Percentiles rank a stretch among this genome's conserved stretches.
Evolutionary conservation across 1,284 basidiomycete genomes (phyloP).

Genomic region (Waitea zeae): DNA sequence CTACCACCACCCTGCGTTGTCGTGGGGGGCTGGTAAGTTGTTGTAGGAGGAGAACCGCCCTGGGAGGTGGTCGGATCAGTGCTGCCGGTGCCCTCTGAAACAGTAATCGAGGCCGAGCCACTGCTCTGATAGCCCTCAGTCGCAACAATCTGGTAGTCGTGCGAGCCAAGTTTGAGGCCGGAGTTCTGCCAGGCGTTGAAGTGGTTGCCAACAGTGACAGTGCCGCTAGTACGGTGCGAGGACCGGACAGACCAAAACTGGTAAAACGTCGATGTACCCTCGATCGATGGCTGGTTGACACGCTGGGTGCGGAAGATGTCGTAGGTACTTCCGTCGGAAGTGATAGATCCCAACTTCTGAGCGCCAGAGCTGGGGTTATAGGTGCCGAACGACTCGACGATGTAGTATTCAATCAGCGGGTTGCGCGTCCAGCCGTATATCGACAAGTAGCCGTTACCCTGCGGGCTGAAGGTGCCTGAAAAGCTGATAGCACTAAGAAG

Average conservation of each 20-base stretch:
- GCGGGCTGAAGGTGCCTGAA: conserved; percentile 6
- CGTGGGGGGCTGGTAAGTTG: background rate
- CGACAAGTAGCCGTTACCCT: conserved; percentile 9
- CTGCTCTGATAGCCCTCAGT: conserved; percentile 18
- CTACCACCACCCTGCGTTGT: no score
- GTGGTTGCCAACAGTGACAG: conserved; percentile 17
- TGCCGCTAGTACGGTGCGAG: conserved; percentile 13
- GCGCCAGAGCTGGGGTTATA: conserved; percentile 16
- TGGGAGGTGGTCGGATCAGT: background rate
- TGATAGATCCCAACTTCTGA: conserved; percentile 10
- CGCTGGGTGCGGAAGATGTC: conserved; percentile 10
- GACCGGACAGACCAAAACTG: conserved; percentile 19
- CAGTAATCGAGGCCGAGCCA: conserved; percentile 14
- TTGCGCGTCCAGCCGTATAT: conserved; percentile 5
- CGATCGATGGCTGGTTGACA: conserved; percentile 11
- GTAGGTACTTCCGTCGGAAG: conserved; percentile 10
- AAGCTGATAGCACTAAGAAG: conserved; percentile 8
- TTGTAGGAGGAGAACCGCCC: no score
- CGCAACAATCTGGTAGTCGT: conserved; percentile 21
- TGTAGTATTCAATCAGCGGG: conserved; percentile 18
- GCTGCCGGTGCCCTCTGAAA: background rate
- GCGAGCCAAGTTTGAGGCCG: conserved; percentile 16
- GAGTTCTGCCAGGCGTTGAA: conserved; percentile 17
- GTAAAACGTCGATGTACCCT: conserved; percentile 17
- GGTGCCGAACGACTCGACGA: conserved; percentile 16